Evolutionary conservation across 1,284 basidiomycete genomes (phyloP), one percentile per base, ranked within the genome.

Genomic region (Trametes sp.): DNA sequence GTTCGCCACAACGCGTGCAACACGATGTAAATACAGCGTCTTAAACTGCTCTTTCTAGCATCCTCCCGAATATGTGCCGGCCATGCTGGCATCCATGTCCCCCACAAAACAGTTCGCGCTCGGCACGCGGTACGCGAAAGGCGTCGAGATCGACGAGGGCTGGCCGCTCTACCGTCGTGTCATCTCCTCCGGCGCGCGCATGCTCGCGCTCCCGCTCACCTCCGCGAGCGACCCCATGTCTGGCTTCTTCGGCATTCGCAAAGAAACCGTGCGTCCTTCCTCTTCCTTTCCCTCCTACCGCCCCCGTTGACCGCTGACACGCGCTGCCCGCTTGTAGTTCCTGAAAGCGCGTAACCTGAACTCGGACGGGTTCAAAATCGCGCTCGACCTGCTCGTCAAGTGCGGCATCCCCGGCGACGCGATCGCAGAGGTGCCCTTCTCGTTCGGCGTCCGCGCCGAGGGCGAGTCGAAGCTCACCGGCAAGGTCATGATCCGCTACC

Each of bases 131-230:
- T 82, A 82, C 68, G 81, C 75, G 7, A 69, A 72, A 26, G 80
- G 79, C n/a, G 79, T 79, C 8, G 72, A 74, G 59, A 79, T 81
- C 73, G 80, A 80, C 67, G 76, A 76, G 52, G 76, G 77, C 65
- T 82, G 81, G 81, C 81, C 81, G 0, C 59, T 81, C 13, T 77
- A 82, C 70, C 74, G 80, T 16, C 74, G 78, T 16, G 70, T 82
- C 64, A 81, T 82, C 66, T 78, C 76, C 0, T 73, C 74, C 59
- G 80, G 80, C n/a, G 80, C 80, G 8, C 70, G 80, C n/a, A 64
- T 78, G 58, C 73, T 81, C 38, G 79, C 81, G 0, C 67, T 76
- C 2, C 80, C 80, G 0, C 70, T 82, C 38, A 81, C 80, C 1
- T 67, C 72, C 55, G 79, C 78, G 1, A 77, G 75, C 65, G 80